Percentiles rank a stretch among this genome's conserved stretches.
Conservation (phyloP, 305 asterid species). For the Nicotiana rustica region DNA sequence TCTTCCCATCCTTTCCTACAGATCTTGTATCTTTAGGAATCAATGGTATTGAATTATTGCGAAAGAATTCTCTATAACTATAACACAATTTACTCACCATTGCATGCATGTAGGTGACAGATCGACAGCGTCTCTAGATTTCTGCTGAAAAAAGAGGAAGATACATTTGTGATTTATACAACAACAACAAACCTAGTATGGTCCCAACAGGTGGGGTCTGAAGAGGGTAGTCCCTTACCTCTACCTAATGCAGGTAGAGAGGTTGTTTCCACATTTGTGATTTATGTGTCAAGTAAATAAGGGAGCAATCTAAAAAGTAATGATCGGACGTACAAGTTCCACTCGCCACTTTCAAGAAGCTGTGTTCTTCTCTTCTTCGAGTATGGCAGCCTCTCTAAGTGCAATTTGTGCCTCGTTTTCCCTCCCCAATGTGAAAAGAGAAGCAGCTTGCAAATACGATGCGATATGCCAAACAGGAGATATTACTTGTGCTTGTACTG, state of each 20-base stretch:
- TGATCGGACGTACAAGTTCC: not conserved
- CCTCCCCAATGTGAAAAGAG: conserved; percentile 81
- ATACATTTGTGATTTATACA: not conserved
- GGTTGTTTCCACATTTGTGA: not conserved
- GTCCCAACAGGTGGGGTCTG: no score
- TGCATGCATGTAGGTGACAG: not conserved
- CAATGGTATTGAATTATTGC: conserved; percentile 14
- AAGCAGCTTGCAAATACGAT: conserved; percentile 82
- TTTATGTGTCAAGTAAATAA: not conserved
- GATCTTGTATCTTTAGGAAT: not conserved
- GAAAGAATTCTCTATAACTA: not conserved
- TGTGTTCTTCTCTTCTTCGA: conserved; percentile 55
- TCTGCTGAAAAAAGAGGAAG: not conserved
- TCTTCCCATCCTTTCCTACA: not conserved
- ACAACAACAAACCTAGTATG: no score
- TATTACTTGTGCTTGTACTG: conserved; percentile 91
- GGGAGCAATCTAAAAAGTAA: not conserved
- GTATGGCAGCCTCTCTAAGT: conserved; percentile 84
- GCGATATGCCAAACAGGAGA: conserved; percentile 96
- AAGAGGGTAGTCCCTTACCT: no score
- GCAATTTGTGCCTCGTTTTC: conserved; percentile 91
- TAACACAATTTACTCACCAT: not conserved
- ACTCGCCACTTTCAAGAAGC: not conserved
- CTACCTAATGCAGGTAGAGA: no score
- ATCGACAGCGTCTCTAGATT: not conserved